Evolutionary conservation across 805 yeast species (phyloP), one percentile per base, ranked within the genome.

Genomic region (Hyphopichia homilentoma): DNA sequence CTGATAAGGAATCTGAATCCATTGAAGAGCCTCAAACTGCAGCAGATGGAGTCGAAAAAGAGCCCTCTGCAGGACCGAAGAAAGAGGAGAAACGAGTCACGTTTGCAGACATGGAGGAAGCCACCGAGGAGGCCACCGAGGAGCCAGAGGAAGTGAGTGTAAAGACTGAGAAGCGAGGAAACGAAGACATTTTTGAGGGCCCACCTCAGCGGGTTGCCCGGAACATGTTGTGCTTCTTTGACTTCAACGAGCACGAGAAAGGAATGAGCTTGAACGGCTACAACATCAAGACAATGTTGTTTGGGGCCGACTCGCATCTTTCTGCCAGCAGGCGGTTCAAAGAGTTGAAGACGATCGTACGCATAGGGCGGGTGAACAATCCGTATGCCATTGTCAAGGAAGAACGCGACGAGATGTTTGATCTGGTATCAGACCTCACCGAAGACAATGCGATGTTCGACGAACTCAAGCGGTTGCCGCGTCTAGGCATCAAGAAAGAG

Each of bases 171-270:
- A 14, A 38, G 34, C 15, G 44, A 50, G 7, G 54, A 50, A 17
- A 39, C 29, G 17, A 13, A 7, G 9, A n/a, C 5, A 5, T 64
- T 0, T 77, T 68, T 44, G 81, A 79, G 52, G 95, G 95, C 0
- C 95, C 95, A 1, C 55, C 64, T 2, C 87, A 79, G 47, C 67
- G 67, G 33, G 77, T 81, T 2, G 67, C 77, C 1, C 65, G 74
- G 21, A 77, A 80, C 43, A 62, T 62, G 25, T 53, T 86, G 0
- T 65, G 75, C 2, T 60, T 84, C 27, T 67, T 77, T 38, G 73
- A 73, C 22, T 75, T 77, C 41, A 57, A 57, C 14, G 58, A 53
- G 16, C 58, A 59, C 2, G 48, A 56, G 6, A 54, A 57, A 8
- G 38, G 39, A 12, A 23, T 18, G 14, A 47, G 51, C 16, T 43